Percentiles rank a stretch among this genome's conserved stretches.
phyloP scores from a whole-genome alignment of 805 yeast species.

The Wickerhamomyces canadensis region DNA sequence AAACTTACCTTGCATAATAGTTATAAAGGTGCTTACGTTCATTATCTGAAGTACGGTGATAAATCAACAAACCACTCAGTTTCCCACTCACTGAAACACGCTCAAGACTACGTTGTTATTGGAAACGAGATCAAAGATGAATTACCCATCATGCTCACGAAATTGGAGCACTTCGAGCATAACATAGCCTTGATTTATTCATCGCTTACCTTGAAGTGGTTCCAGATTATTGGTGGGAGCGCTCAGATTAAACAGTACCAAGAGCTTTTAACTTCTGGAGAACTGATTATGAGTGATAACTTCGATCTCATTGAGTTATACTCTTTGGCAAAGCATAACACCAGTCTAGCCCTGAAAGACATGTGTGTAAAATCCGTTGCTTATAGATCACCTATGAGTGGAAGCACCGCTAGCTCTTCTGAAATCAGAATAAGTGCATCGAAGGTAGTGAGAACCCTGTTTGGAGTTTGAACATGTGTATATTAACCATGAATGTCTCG shows the following conservation, averaged over 20 bases:
- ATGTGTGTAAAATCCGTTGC: conserved; percentile 15
- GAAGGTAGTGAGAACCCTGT: conserved; percentile 17
- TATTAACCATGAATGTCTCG: conserved; percentile 4
- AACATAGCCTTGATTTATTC: conserved; percentile 20
- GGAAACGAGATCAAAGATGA: conserved; percentile 25
- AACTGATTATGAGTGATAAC: conserved; percentile 24
- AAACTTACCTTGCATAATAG: conserved; percentile 27
- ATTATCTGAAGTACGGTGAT: conserved; percentile 9
- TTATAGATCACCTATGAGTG: conserved; percentile 1
- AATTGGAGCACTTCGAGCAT: conserved; percentile 11
- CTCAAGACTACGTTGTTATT: conserved; percentile 17
- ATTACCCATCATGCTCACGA: conserved; percentile 24
- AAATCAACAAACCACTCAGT: conserved; percentile 2
- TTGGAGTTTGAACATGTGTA: conserved; percentile 10
- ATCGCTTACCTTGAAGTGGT: conserved; percentile 23
- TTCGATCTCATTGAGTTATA: conserved; percentile 33
- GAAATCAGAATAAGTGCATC: conserved; percentile 13
- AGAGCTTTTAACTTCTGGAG: conserved; percentile 11
- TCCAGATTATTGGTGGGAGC: conserved; percentile 27
- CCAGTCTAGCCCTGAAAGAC: conserved; percentile 25
- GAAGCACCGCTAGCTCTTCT: neutral
- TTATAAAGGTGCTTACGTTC: conserved; percentile 29
- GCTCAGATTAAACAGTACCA: conserved; percentile 22
- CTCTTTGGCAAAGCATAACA: conserved; percentile 24
- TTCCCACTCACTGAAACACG: conserved; percentile 8